Evolutionary conservation across 768 basidiomycete genomes (phyloP).

Genomic region (Phanerochaete sordida): DNA sequence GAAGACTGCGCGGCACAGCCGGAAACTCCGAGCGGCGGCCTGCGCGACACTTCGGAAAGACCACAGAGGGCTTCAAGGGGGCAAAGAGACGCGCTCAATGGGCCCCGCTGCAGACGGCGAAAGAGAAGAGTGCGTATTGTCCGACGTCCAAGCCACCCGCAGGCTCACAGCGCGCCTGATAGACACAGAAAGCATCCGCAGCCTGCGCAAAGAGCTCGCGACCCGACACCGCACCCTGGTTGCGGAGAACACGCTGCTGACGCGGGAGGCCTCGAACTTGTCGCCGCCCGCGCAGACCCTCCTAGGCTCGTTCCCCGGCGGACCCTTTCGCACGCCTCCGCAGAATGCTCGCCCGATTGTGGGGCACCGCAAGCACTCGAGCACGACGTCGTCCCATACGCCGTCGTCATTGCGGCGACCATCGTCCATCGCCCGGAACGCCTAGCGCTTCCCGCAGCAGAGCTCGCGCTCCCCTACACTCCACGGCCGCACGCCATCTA

Average conservation of each 20-base stretch:
- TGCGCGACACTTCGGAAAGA: too few relatives aligned
- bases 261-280: constrained; percentile 19
- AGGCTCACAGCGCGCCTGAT: neutral
- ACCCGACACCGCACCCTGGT: constrained; percentile 64
- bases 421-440: constrained; percentile 13
- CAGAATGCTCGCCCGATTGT: neutral
- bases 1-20: too few relatives aligned
- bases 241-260: constrained; percentile 42
- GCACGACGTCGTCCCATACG: neutral
- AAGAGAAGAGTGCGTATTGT: constrained; percentile 23
- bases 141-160: neutral
- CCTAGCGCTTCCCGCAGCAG: neutral
- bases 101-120: constrained; percentile 23
- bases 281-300: constrained; percentile 1
- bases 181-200: constrained; percentile 62
- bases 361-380: neutral
- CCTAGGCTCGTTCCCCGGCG: neutral
- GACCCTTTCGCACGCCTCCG: neutral
- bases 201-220: constrained; percentile 56
- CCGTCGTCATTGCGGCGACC: constrained; percentile 17
- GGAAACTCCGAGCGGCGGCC: too few relatives aligned
- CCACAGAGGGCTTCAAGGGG: too few relatives aligned
- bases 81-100: constrained; percentile 25
- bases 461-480: neutral
- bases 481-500: neutral